Conservation (phyloP, 768 basidiomycete species). For the Agaricus subrufescens region DNA sequence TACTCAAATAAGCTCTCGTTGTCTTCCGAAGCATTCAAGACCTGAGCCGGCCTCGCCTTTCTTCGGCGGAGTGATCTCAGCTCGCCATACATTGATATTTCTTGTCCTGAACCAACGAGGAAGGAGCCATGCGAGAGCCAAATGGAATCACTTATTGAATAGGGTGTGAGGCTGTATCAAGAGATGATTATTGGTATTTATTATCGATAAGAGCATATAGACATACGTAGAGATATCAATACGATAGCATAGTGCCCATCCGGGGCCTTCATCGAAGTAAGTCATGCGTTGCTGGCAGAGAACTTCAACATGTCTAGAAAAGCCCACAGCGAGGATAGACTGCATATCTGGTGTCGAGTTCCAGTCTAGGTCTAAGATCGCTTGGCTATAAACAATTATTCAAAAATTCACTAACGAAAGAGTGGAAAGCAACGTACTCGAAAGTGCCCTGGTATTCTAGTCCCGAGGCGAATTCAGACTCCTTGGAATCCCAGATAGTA, state of each 20-base stretch:
- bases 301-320: constrained; percentile 72
- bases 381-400: constrained; percentile 35
- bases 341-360: constrained; percentile 86
- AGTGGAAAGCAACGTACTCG: constrained; percentile 35
- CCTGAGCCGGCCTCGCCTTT: neutral
- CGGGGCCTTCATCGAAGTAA: constrained; percentile 79
- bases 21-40: constrained; percentile 10
- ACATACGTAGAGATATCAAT: constrained; percentile 69
- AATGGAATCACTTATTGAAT: constrained; percentile 83
- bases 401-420: neutral
- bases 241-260: constrained; percentile 69
- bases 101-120: constrained; percentile 76
- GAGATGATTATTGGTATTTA: neutral
- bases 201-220: constrained; percentile 1
- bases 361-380: constrained; percentile 87
- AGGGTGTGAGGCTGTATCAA: constrained; percentile 63
- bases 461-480: constrained; percentile 90
- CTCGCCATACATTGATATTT: constrained; percentile 77
- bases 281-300: constrained; percentile 92
- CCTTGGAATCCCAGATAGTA: constrained; percentile 95
- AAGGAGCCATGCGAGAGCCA: constrained; percentile 86
- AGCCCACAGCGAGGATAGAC: constrained; percentile 89
- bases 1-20: constrained; percentile 69
- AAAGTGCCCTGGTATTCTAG: constrained; percentile 69
- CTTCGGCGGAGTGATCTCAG: constrained; percentile 13